A percentile compares a stretch with the other conserved stretches of the same genome.
phyloP scores from a whole-genome alignment of 2,329 filamentous ascomycete species.

The Cercospora beticola region DNA sequence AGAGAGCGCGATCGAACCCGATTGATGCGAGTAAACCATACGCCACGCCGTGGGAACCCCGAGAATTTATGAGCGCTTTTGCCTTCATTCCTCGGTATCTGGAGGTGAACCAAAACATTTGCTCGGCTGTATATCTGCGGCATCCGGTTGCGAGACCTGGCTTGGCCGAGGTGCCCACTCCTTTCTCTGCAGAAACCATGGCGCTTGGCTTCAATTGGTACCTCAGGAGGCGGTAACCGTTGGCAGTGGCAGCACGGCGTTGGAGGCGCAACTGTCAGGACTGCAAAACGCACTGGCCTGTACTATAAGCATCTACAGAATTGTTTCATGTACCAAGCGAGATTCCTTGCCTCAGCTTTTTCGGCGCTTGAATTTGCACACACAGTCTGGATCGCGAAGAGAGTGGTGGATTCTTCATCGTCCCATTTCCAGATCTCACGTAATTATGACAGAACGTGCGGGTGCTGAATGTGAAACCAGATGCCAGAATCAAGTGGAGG shows the following conservation, averaged over 20 bases:
- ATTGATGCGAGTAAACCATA: conserved; percentile 79
- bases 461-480: neutral
- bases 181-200: conserved; percentile 68
- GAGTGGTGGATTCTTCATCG: neutral
- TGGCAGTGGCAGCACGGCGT: conserved; percentile 1
- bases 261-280: conserved; percentile 1
- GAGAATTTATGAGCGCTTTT: conserved; percentile 85
- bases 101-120: conserved; percentile 97
- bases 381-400: neutral
- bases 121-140: conserved; percentile 88
- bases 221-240: conserved; percentile 69
- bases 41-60: conserved; percentile 83
- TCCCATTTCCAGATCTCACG: neutral
- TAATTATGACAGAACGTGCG: neutral
- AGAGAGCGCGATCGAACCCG: conserved; percentile 70
- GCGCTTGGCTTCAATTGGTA: conserved; percentile 95
- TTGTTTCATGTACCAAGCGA: neutral
- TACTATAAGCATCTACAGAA: conserved; percentile 6
- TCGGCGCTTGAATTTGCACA: no score
- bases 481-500: neutral
- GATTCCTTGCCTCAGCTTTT: neutral
- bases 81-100: conserved; percentile 93
- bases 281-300: neutral
- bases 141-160: conserved; percentile 89
- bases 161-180: conserved; percentile 71